A percentile compares a stretch with the other conserved stretches of the same genome.
Evolutionary conservation across 176 grass and related monocot species (phyloP).

Genomic region (Avena atlantica): DNA sequence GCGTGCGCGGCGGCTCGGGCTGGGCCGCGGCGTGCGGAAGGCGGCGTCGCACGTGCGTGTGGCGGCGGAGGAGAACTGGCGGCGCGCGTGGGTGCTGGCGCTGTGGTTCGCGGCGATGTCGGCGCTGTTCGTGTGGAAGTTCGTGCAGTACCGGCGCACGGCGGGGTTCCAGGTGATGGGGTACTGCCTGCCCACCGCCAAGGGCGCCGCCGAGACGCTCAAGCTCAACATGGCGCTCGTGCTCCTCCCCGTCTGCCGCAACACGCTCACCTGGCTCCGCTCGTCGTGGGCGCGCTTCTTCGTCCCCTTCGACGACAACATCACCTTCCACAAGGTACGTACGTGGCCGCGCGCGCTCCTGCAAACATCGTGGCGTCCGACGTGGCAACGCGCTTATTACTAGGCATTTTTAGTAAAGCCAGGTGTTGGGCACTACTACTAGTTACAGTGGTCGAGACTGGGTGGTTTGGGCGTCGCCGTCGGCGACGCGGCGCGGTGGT

Average conservation of each 20-base stretch:
- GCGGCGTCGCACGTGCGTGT: slow-evolving; percentile 51
- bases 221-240: slow-evolving; percentile 99
- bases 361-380: neutral
- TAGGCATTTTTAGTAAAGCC: too few species aligned
- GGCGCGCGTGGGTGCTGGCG: slow-evolving; percentile 66
- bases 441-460: neutral
- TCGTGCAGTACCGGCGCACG: slow-evolving; percentile 74
- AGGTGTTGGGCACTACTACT: neutral
- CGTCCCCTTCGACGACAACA: slow-evolving; percentile 98
- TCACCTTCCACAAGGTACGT: slow-evolving; percentile 97
- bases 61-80: slow-evolving; percentile 90
- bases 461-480: slow-evolving; percentile 45
- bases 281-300: slow-evolving; percentile 91
- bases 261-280: slow-evolving; percentile 96
- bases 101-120: slow-evolving; percentile 78
- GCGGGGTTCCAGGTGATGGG: slow-evolving; percentile 82
- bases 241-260: slow-evolving; percentile 90
- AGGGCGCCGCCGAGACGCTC: slow-evolving; percentile 94
- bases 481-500: slow-evolving; percentile 42
- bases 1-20: slow-evolving; percentile 2
- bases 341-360: too few species aligned
- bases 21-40: slow-evolving; percentile 32
- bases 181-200: slow-evolving; percentile 88
- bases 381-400: neutral
- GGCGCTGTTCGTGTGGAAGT: slow-evolving; percentile 86